phyloP scores from a whole-genome alignment of 2,329 filamentous ascomycete species.

The Aspergillus melleus region DNA sequence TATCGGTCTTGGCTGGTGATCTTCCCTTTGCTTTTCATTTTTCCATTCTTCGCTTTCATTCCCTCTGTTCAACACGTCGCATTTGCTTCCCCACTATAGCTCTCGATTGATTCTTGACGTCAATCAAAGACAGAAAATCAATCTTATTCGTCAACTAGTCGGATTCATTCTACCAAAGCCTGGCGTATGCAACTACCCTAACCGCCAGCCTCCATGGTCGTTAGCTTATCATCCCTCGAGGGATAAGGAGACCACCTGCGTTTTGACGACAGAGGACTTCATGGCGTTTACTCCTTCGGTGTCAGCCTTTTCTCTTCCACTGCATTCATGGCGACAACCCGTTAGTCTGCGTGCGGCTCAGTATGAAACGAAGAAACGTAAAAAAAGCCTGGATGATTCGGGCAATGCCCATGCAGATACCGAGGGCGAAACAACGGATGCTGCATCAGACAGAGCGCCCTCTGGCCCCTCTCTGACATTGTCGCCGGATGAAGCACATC shows the following conservation, averaged over 20 bases:
- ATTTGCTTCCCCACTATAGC: neutral
- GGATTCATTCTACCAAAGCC: neutral
- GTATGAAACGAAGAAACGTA: conserved; percentile 40
- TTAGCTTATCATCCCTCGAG: conserved; percentile 2
- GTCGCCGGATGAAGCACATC: conserved; percentile 42
- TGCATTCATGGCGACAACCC: conserved; percentile 38
- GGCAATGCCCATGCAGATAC: conserved; percentile 25
- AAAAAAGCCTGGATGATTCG: conserved; percentile 27
- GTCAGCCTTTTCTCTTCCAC: conserved; percentile 40
- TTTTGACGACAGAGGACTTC: conserved; percentile 7
- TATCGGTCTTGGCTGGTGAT: neutral
- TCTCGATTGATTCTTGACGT: neutral
- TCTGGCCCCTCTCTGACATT: conserved; percentile 29
- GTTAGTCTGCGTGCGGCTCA: conserved; percentile 34
- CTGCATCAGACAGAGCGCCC: conserved; percentile 25
- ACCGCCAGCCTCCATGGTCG: conserved; percentile 11
- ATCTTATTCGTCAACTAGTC: neutral
- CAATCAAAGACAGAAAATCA: neutral
- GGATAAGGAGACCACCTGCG: neutral
- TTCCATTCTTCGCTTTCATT: neutral
- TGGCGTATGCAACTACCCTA: conserved; percentile 8
- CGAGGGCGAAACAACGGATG: conserved; percentile 31
- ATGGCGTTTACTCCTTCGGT: conserved; percentile 34
- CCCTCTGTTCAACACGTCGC: neutral
- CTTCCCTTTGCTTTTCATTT: neutral